Evolutionary conservation across 345 rosid species (phyloP).

Genomic region (Eucalyptus erythrocorys): DNA sequence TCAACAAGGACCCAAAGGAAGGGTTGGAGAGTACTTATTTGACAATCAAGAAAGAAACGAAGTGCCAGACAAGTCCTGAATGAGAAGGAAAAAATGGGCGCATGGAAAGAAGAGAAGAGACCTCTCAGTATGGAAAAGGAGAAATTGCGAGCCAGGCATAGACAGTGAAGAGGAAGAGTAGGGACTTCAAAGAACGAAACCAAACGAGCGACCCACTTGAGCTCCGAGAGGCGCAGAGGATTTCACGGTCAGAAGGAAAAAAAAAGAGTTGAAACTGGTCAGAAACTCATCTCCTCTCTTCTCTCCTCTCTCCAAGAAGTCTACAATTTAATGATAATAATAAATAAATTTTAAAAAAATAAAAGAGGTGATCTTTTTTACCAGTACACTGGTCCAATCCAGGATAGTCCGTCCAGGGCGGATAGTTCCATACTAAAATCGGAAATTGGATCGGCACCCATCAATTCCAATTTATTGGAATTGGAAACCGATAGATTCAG

Average conservation of each 20-base stretch:
- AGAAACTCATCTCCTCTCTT: neutral
- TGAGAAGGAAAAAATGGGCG: neutral
- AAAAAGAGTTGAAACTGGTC: neutral
- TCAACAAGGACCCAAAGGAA: neutral
- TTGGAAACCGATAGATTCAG: rapidly evolving
- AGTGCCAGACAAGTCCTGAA: neutral
- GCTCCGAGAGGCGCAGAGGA: neutral
- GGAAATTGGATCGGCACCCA: neutral
- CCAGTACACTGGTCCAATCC: rapidly evolving
- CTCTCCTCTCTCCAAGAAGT: neutral
- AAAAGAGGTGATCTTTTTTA: neutral
- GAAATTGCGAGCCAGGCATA: neutral
- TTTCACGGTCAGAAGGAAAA: neutral
- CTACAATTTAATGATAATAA: neutral
- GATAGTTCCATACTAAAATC: too few species aligned
- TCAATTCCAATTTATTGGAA: too few species aligned
- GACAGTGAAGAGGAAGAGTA: neutral
- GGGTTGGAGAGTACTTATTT: neutral
- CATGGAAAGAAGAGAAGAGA: neutral
- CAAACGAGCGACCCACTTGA: neutral
- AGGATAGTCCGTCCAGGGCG: rapidly evolving
- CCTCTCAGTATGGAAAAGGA: neutral
- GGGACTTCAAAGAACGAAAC: neutral
- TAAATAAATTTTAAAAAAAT: too few species aligned
- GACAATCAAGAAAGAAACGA: neutral